Conservation (phyloP, 192 early-diverging fungal species). For the Rhizoclosmatium globosum region DNA sequence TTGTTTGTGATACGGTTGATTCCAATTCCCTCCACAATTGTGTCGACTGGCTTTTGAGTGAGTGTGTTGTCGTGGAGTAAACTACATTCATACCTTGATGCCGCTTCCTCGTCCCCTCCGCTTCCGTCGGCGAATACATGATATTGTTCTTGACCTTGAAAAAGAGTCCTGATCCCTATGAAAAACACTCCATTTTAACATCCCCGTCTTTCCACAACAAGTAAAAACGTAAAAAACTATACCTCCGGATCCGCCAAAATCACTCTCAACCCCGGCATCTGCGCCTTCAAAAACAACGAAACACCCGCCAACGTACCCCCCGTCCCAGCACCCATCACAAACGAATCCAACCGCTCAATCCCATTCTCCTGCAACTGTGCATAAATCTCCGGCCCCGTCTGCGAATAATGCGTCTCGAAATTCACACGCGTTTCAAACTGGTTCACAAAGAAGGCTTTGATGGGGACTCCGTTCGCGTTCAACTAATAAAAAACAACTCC, state of each 20-base stretch:
- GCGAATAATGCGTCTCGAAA: conserved; percentile 73
- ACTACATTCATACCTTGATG: conserved; percentile 77
- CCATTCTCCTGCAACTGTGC: conserved; percentile 61
- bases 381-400: conserved; percentile 92
- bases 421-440: conserved; percentile 96
- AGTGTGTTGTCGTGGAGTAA: neutral
- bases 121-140: conserved; percentile 88
- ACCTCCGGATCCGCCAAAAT: conserved; percentile 84
- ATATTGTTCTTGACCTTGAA: conserved; percentile 91
- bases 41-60: conserved; percentile 70
- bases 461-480: conserved; percentile 27
- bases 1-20: conserved; percentile 94
- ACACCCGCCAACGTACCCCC: conserved; percentile 94
- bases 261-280: conserved; percentile 64
- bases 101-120: conserved; percentile 86
- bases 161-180: conserved; percentile 87
- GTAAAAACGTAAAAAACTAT: no score
- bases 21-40: conserved; percentile 95
- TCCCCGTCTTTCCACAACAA: neutral
- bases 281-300: conserved; percentile 80
- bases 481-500: neutral
- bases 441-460: conserved; percentile 81
- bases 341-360: conserved; percentile 65
- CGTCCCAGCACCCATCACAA: conserved; percentile 87
- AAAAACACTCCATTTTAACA: neutral